These are phyloP conservation scores for Lepiota subincarnata DNA, from an alignment of 768 basidiomycete species.

Conservation along the genomic window DNA sequence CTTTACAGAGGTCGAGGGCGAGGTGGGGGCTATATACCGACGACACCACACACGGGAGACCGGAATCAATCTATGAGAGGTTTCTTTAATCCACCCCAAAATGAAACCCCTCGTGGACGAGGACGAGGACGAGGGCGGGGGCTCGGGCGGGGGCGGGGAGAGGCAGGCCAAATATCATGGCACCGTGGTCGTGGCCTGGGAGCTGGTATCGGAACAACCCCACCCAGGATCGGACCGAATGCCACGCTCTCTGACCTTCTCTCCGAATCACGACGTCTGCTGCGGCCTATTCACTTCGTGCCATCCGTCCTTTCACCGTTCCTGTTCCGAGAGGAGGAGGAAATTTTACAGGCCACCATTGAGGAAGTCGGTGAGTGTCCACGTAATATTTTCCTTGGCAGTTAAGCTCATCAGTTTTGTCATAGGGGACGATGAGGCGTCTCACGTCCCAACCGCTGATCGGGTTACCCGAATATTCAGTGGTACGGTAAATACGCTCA, in stretches of 20 bases:
- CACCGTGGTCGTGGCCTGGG: constrained; percentile 25
- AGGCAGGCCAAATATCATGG: constrained; percentile 1
- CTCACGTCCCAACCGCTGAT: constrained; percentile 69
- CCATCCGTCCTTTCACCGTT: constrained; percentile 47
- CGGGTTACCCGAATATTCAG: constrained; percentile 62
- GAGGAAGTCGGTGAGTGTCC: constrained; percentile 47
- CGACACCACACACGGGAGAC: not conserved
- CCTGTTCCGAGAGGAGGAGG: constrained; percentile 52
- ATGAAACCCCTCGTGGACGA: constrained; percentile 18
- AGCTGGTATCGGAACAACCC: constrained; percentile 24
- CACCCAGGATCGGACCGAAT: constrained; percentile 6
- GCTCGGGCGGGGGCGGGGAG: constrained; percentile 18
- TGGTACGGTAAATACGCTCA: constrained; percentile 19
- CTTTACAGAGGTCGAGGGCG: constrained; percentile 2
- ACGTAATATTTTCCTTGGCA: not conserved
- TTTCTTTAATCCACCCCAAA: not conserved
- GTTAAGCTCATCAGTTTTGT: constrained; percentile 8
- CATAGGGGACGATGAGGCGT: constrained; percentile 45
- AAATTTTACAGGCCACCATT: constrained; percentile 52
- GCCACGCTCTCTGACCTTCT: constrained; percentile 33
- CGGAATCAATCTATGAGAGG: constrained; percentile 2
- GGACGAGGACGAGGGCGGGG: constrained; percentile 17
- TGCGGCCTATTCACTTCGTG: constrained; percentile 70
- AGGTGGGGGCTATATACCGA: constrained; percentile 5
- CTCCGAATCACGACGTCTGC: constrained; percentile 52